Base-by-base conservation (phyloP, 139 green algal genomes). In the Yamagishiella unicocca region DNA sequence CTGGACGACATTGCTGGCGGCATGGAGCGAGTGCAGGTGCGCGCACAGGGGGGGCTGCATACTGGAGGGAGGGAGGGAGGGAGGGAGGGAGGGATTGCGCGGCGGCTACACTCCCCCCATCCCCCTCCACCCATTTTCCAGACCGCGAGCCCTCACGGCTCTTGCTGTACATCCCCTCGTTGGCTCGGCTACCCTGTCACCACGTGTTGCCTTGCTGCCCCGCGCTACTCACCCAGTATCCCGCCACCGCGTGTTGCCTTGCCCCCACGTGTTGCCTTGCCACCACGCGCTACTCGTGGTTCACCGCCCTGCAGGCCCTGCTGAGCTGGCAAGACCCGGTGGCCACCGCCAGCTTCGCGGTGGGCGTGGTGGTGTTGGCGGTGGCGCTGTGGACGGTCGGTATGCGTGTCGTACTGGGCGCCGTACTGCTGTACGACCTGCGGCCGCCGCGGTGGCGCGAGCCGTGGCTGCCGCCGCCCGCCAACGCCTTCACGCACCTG, bases 361-460 rank as follows among this genome's bases (percentile, higher is more conserved):
- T 40, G 21, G 29, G 29, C 38, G 43, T 89, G 54, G 22, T 81
- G 22, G 1, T 67, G 8, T 4, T n/a, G 21, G 85, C 84, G 8
- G 31, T 75, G 54, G 1, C 58, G 33, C 31, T 79, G 33, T 90
- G 84, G 82, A 7, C 67, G 0, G 10, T 82, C 10, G 89, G 89
- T 25, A 31, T 89, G 64, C 85, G 73, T 14, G 33, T 35, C 35
- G 14, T 90, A 70, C 53, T 92, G 10, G 85, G 72, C 2, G 89
- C 73, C 29, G 8, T 88, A 53, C 62, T 92, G 66, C 85, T 92
- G 73, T 84, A 90, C 64, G 89, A 92, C 81, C 87, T 92, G 46
- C 84, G 84, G 4, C 89, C 89, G 50, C 89, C 85, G 9, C 42
- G 53, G 19, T 53, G 87, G 40, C 72, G 89, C 0, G 89, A 92